These are phyloP conservation scores for Magnaporthiopsis poae DNA, from an alignment of 2,329 filamentous ascomycete genomes.

Conservation along the genomic window DNA sequence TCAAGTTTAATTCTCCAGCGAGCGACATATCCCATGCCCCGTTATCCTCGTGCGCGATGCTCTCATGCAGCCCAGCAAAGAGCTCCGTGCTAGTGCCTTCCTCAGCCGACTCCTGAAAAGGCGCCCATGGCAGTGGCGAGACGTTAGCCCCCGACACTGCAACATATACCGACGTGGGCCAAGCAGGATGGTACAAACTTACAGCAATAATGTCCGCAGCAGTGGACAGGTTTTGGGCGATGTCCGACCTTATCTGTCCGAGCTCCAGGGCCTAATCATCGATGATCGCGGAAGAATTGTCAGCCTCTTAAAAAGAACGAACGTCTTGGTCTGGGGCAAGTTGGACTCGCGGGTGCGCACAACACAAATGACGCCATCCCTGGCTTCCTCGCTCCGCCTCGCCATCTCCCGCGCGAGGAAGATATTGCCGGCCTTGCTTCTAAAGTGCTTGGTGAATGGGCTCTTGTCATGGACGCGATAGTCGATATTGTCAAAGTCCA, in stretches of 20 bases:
- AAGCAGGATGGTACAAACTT: constrained; percentile 20
- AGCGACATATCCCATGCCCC: constrained; percentile 6
- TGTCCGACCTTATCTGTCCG: constrained; percentile 28
- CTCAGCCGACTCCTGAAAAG: neutral
- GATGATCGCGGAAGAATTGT: neutral
- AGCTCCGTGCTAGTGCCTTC: constrained; percentile 39
- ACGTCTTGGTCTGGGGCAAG: no score
- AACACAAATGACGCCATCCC: constrained; percentile 12
- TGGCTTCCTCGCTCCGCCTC: constrained; percentile 8
- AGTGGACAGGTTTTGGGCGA: constrained; percentile 21
- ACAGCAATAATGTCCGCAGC: constrained; percentile 16
- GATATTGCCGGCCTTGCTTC: constrained; percentile 14
- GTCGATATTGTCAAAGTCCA: constrained; percentile 22
- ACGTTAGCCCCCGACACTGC: constrained; percentile 9
- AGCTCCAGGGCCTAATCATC: constrained; percentile 24
- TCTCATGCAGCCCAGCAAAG: constrained; percentile 34
- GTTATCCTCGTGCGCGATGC: constrained; percentile 27
- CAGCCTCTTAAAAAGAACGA: neutral
- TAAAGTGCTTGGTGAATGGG: constrained; percentile 6
- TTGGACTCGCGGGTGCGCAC: no score
- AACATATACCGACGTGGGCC: constrained; percentile 13
- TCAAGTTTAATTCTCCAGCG: neutral
- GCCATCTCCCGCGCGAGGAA: constrained; percentile 14
- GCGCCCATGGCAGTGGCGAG: no score
- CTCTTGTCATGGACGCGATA: constrained; percentile 14